Evolutionary conservation across 2,329 filamentous ascomycete species (phyloP), one percentile per base, ranked within the genome.

Genomic region (Aureobasidium leucospermi): DNA sequence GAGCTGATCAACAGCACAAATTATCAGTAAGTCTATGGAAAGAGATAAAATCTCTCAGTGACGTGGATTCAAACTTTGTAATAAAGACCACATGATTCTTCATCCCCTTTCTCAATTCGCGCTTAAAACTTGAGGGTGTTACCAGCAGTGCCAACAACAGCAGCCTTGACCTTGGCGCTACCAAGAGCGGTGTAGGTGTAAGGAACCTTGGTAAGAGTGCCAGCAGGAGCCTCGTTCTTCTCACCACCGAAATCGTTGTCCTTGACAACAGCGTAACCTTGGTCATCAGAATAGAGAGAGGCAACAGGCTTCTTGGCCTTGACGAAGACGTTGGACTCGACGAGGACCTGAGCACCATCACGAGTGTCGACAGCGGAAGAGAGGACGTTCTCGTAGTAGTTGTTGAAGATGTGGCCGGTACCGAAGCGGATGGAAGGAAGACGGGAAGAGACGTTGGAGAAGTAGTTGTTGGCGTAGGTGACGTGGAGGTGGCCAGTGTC

Each of bases 391-490:
- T 75, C 71, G 62, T 70, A 73, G 60, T 51, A 51, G 67, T 70
- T 78, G 76, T 82, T 85, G 75, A 79, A 82, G 65, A 82, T 69
- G 73, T 88, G 85, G 10, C 75, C 83, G 43, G 82, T 86, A 31
- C 85, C 85, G 74, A 88, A 88, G 65, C 85, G 84, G 69, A 87
- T 69, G 3, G 79, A 82, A 4, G 86, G 85, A 0, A 74, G 75
- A 59, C 85, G 85, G 7, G 81, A 85, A 77, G 85, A 84, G 69
- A 86, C 72, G 75, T 87, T 85, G 64, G 69, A 67, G 78, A 79
- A 87, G 76, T 82, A 77, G 79, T 88, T 88, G 77, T 86, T 82
- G 73, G 79, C 78, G 70, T 85, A 86, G 59, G 85, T 88, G 58
- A 88, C 75, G 68, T 76, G 80, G 47, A 88, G 76, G 68, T 84